These are phyloP conservation scores for Lignosus rhinocerotis DNA, from an alignment of 1,284 basidiomycete species.

Conservation along the genomic window DNA sequence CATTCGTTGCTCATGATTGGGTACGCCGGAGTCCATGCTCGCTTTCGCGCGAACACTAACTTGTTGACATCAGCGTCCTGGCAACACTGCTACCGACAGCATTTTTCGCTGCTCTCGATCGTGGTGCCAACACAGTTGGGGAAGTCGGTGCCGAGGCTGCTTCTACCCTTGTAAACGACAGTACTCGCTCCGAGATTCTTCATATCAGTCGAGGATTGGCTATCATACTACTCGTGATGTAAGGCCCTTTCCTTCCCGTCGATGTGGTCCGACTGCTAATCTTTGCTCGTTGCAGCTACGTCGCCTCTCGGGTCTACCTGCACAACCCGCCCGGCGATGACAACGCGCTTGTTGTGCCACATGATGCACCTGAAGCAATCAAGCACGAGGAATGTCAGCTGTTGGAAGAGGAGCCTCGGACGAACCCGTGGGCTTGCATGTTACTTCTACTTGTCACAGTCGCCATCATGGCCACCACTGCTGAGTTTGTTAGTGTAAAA, in stretches of 20 bases:
- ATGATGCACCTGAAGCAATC: constrained; percentile 45
- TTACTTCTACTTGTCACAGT: constrained; percentile 52
- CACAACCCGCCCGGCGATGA: constrained; percentile 67
- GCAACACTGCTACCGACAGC: constrained; percentile 62
- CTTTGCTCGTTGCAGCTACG: constrained; percentile 43
- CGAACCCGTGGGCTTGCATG: constrained; percentile 62
- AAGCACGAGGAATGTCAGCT: constrained; percentile 45
- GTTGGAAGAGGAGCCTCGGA: constrained; percentile 47
- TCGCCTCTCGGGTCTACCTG: constrained; percentile 64
- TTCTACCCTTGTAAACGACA: constrained; percentile 32
- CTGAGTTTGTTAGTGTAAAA: constrained; percentile 56
- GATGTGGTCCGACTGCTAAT: background rate
- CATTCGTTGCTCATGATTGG: constrained; percentile 67
- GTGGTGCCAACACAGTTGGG: constrained; percentile 27
- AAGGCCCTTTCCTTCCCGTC: constrained; percentile 24
- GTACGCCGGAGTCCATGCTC: constrained; percentile 35
- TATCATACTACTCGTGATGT: constrained; percentile 60
- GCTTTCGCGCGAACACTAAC: background rate
- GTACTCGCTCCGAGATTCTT: constrained; percentile 41
- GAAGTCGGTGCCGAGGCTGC: background rate
- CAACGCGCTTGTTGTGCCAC: constrained; percentile 43
- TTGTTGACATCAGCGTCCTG: constrained; percentile 54
- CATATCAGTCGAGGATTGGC: constrained; percentile 63
- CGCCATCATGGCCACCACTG: constrained; percentile 62
- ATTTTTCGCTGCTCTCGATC: constrained; percentile 63